Conservation (phyloP, 768 basidiomycete genomes). For the Multifurca ochricompacta region DNA sequence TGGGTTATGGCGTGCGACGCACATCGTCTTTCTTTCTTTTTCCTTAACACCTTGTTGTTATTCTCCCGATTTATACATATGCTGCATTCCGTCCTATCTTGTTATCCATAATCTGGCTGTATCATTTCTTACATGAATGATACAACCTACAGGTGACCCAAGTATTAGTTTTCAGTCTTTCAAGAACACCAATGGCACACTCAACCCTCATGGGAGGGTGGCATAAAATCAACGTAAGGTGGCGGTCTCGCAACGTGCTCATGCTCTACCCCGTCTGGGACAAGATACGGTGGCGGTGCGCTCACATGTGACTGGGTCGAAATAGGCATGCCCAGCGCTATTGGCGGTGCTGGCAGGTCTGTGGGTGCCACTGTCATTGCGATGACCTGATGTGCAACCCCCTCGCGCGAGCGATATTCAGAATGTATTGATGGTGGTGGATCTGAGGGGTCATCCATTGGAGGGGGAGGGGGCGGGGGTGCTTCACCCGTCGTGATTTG, state of each 20-base stretch:
- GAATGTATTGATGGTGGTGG: constrained; percentile 87
- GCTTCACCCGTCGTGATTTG: constrained; percentile 30
- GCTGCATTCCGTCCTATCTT: constrained; percentile 16
- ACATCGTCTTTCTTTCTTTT: neutral
- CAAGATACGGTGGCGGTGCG: constrained; percentile 76
- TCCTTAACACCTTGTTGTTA: constrained; percentile 12
- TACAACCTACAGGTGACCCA: constrained; percentile 14
- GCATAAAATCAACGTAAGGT: constrained; percentile 32
- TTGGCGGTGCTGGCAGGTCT: constrained; percentile 19
- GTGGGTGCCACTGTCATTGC: constrained; percentile 18
- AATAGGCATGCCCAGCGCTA: constrained; percentile 20
- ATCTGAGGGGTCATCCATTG: constrained; percentile 81
- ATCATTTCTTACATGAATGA: constrained; percentile 17
- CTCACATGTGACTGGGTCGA: constrained; percentile 26
- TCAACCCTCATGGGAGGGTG: constrained; percentile 14
- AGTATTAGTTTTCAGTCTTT: constrained; percentile 19
- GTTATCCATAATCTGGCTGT: constrained; percentile 24
- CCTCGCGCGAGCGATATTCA: constrained; percentile 43
- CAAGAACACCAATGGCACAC: neutral
- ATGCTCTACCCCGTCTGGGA: constrained; percentile 36
- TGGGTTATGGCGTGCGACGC: constrained; percentile 1
- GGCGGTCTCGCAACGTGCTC: constrained; percentile 30
- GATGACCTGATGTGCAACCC: constrained; percentile 23
- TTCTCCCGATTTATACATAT: constrained; percentile 22
- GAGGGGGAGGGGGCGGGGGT: constrained; percentile 71